A percentile compares a stretch with the other conserved stretches of the same genome.
phyloP scores from a whole-genome alignment of 1,284 basidiomycete genomes.

The Sanguinoderma infundibulare region DNA sequence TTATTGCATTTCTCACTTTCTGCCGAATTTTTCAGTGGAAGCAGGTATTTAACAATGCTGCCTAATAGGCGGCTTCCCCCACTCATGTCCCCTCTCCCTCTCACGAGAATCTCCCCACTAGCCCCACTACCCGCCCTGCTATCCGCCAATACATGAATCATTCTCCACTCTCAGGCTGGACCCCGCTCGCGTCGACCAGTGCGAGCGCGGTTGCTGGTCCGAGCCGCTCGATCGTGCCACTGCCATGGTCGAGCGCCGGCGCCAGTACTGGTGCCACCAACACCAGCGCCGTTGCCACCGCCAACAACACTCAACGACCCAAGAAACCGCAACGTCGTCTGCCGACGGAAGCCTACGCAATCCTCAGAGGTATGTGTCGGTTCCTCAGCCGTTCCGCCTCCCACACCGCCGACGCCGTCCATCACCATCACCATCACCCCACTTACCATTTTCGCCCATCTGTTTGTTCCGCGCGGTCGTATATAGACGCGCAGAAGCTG shows the following conservation, averaged over 20 bases:
- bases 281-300: background rate
- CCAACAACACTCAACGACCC: too few species aligned
- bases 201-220: background rate
- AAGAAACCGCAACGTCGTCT: too few species aligned
- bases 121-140: background rate
- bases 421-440: background rate
- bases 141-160: background rate
- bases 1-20: background rate
- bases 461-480: background rate
- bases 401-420: background rate
- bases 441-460: background rate
- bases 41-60: background rate
- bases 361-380: slow-evolving; percentile 12
- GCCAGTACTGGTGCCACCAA: background rate
- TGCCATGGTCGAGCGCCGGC: background rate
- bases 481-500: background rate
- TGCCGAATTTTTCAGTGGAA: background rate
- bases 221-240: background rate
- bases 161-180: slow-evolving; percentile 8
- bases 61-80: background rate
- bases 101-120: background rate
- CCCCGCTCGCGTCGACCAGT: slow-evolving; percentile 2
- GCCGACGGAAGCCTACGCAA: slow-evolving; percentile 10
- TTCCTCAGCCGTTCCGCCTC: too few species aligned
- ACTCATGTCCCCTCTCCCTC: background rate